Conservation (phyloP, 2,329 filamentous ascomycete genomes). For the Beauveria sp. region DNA sequence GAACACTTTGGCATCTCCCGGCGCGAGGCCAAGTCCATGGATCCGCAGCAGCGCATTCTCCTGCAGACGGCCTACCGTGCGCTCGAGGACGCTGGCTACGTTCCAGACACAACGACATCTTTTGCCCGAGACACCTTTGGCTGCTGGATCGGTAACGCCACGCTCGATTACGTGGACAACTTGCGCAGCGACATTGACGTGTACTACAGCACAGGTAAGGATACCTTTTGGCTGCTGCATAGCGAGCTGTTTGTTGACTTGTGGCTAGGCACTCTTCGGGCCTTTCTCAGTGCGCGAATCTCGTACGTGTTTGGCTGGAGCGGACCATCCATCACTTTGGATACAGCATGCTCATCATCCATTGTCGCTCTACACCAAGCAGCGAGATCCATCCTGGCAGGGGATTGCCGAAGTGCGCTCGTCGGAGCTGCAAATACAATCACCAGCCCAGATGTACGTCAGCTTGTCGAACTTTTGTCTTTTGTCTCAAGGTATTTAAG, state of each 20-base stretch:
- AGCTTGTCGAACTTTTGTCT: background rate
- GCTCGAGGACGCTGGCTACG: slow-evolving; percentile 6
- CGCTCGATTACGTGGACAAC: slow-evolving; percentile 21
- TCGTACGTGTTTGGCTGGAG: slow-evolving; percentile 29
- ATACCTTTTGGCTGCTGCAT: slow-evolving; percentile 18
- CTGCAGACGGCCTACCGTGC: slow-evolving; percentile 15
- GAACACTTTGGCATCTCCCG: background rate
- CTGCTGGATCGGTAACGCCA: slow-evolving; percentile 20
- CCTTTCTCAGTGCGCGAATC: slow-evolving; percentile 26
- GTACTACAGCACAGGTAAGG: slow-evolving; percentile 1
- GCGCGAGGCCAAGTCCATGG: slow-evolving; percentile 3
- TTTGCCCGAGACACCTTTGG: slow-evolving; percentile 15
- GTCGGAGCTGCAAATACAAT: slow-evolving; percentile 34
- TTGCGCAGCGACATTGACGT: background rate
- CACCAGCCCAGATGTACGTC: slow-evolving; percentile 10
- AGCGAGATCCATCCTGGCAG: slow-evolving; percentile 19
- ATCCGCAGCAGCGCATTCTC: slow-evolving; percentile 13
- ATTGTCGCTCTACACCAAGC: slow-evolving; percentile 27
- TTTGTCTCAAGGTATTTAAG: too few species aligned
- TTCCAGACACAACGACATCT: background rate
- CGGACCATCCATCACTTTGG: slow-evolving; percentile 26
- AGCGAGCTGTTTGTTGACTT: slow-evolving; percentile 19
- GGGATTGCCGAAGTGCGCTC: slow-evolving; percentile 26
- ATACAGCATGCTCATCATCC: slow-evolving; percentile 31
- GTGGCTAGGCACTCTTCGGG: slow-evolving; percentile 24